Conservation (phyloP, 2,329 filamentous ascomycete species). For the Penicillium brevicompactum region DNA sequence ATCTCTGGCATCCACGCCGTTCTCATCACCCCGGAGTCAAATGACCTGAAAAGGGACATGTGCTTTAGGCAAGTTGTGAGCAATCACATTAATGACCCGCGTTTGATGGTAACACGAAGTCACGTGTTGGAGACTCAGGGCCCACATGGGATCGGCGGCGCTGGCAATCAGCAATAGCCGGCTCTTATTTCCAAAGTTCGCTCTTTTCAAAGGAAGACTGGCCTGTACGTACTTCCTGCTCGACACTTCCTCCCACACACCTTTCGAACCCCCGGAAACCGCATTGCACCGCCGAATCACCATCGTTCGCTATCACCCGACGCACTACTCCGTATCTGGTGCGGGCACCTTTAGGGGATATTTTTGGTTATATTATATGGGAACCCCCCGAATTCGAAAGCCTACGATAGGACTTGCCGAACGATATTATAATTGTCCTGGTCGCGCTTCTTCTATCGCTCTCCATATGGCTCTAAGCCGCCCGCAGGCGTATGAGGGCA, state of each 20-base stretch:
- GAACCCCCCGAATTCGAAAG: not conserved
- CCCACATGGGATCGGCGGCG: conserved; percentile 19
- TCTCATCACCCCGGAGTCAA: not conserved
- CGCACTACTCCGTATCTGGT: not conserved
- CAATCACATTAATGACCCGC: conserved; percentile 20
- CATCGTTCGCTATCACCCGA: not conserved
- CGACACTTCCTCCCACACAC: not conserved
- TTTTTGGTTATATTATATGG: not conserved
- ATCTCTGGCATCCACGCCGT: not conserved
- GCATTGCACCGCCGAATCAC: conserved; percentile 2
- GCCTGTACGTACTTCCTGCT: not conserved
- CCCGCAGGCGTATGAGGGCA: conserved; percentile 11
- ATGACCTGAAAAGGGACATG: not conserved
- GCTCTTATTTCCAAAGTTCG: conserved; percentile 1
- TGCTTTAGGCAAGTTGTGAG: conserved; percentile 10
- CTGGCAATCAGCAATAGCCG: conserved; percentile 5
- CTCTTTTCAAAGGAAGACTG: not conserved
- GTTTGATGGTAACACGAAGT: conserved; percentile 23
- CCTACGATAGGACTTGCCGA: not conserved
- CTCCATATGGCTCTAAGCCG: conserved; percentile 19
- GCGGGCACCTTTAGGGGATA: not conserved
- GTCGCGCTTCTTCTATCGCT: not conserved
- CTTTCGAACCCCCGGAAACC: not conserved
- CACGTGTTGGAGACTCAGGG: conserved; percentile 19
- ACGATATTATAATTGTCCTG: not conserved